Evolutionary conservation across 345 rosid genomes (phyloP).

Genomic region (Cochlearia excelsa): DNA sequence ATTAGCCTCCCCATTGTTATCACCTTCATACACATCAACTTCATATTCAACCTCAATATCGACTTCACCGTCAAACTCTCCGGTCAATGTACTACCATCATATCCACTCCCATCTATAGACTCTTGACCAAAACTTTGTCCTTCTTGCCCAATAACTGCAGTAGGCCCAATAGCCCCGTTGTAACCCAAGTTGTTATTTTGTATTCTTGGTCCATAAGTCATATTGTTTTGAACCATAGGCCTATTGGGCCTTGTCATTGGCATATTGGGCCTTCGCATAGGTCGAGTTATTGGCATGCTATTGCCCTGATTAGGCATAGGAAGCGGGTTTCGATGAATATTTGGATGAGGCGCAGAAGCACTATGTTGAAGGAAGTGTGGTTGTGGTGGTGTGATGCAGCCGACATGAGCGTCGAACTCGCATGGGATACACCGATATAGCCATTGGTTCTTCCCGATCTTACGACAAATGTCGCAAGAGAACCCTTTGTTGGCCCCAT

Average conservation of each 20-base stretch:
- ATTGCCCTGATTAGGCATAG: slow-evolving; percentile 4
- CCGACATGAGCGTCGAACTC: slow-evolving; percentile 59
- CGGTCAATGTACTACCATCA: slow-evolving; percentile 5
- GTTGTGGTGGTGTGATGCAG: slow-evolving; percentile 33
- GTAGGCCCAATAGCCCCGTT: slow-evolving; percentile 2
- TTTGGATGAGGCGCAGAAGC: slow-evolving; percentile 20
- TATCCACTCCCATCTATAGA: slow-evolving; percentile 17
- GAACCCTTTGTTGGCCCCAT: slow-evolving; percentile 45
- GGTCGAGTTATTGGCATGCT: not conserved
- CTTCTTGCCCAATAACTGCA: not conserved
- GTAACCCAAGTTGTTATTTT: slow-evolving; percentile 18
- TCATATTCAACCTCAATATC: slow-evolving; percentile 22
- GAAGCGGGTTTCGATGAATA: slow-evolving; percentile 14
- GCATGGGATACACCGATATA: slow-evolving; percentile 50
- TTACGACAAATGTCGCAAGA: slow-evolving; percentile 51
- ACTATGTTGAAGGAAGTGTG: slow-evolving; percentile 30
- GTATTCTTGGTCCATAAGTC: slow-evolving; percentile 11
- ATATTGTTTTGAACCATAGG: not conserved
- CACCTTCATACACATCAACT: slow-evolving; percentile 18
- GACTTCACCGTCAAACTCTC: slow-evolving; percentile 23
- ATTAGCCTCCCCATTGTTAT: not conserved
- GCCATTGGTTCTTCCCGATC: slow-evolving; percentile 55
- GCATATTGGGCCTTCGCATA: slow-evolving; percentile 3
- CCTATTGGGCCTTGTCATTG: not conserved
- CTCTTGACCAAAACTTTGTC: slow-evolving; percentile 24